These are phyloP conservation scores for Mycosphaerella sp. DNA, from an alignment of 2,329 filamentous ascomycete species.

Conservation along the genomic window DNA sequence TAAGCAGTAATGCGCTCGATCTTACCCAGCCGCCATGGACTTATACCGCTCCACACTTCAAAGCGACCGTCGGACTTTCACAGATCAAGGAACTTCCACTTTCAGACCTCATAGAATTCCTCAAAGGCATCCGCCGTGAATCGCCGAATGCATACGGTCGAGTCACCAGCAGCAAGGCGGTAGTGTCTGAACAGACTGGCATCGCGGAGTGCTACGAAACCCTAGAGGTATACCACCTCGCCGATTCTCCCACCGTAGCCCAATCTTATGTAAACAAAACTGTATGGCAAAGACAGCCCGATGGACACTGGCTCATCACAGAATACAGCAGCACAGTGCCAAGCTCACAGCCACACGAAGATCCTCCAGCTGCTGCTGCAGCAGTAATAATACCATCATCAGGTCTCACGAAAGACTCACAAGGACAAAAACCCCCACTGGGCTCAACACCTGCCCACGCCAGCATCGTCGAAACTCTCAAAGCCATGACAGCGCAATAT, in stretches of 20 bases:
- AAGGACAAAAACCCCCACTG: neutral
- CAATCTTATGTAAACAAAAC: conserved; percentile 6
- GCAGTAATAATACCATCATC: neutral
- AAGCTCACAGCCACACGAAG: too few species aligned
- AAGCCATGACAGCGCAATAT: conserved; percentile 7
- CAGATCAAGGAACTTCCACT: neutral
- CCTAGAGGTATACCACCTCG: neutral
- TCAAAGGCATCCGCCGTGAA: neutral
- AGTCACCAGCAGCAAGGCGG: neutral
- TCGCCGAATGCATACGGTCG: neutral
- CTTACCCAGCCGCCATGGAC: neutral
- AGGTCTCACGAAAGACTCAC: conserved; percentile 3
- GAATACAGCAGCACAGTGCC: conserved; percentile 1
- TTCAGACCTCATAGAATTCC: neutral
- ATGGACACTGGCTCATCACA: conserved; percentile 1
- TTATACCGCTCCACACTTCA: conserved; percentile 2
- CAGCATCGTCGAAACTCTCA: conserved; percentile 1
- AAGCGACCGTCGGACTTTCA: conserved; percentile 1
- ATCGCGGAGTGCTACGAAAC: conserved; percentile 5
- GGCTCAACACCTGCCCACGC: neutral
- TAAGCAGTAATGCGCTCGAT: neutral
- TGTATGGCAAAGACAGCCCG: neutral
- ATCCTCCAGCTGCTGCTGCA: too few species aligned
- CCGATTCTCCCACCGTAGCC: neutral
- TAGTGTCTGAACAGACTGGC: neutral